These are phyloP conservation scores for Amphicarpaea edgeworthii DNA, from an alignment of 306 rosid species.

Conservation along the genomic window DNA sequence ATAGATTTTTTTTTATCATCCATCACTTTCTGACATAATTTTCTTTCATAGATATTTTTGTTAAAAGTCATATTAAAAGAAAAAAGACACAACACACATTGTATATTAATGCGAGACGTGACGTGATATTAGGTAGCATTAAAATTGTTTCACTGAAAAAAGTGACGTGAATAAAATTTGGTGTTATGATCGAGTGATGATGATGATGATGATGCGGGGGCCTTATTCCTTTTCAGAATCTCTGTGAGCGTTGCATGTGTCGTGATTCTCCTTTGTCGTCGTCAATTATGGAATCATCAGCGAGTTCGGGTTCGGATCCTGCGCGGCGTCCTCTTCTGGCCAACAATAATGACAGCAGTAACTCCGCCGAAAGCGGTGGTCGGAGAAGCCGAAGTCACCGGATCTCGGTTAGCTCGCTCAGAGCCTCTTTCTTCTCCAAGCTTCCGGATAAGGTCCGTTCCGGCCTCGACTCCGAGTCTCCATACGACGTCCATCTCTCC, in stretches of 20 bases:
- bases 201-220: background rate
- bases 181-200: background rate
- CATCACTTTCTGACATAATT: too few species aligned
- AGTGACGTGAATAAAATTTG: too few species aligned
- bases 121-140: background rate
- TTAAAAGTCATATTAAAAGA: too few species aligned
- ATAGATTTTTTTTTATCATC: too few species aligned
- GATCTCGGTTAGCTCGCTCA: constrained; percentile 52
- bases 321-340: constrained; percentile 34
- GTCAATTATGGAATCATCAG: background rate
- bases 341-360: background rate
- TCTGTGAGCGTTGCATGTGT: constrained; percentile 15
- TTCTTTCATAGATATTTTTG: too few species aligned
- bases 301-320: constrained; percentile 17
- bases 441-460: constrained; percentile 68
- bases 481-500: constrained; percentile 54
- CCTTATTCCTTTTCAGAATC: background rate
- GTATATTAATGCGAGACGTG: background rate
- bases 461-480: constrained; percentile 59
- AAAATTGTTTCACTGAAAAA: background rate
- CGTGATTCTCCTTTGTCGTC: background rate
- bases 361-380: background rate
- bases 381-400: constrained; percentile 34
- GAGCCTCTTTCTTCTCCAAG: constrained; percentile 56
- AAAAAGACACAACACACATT: too few species aligned